Percentiles rank a stretch among this genome's conserved stretches.
Evolutionary conservation across 2,329 filamentous ascomycete genomes (phyloP).

Genomic region (Neofusicoccum kwambonambiense): DNA sequence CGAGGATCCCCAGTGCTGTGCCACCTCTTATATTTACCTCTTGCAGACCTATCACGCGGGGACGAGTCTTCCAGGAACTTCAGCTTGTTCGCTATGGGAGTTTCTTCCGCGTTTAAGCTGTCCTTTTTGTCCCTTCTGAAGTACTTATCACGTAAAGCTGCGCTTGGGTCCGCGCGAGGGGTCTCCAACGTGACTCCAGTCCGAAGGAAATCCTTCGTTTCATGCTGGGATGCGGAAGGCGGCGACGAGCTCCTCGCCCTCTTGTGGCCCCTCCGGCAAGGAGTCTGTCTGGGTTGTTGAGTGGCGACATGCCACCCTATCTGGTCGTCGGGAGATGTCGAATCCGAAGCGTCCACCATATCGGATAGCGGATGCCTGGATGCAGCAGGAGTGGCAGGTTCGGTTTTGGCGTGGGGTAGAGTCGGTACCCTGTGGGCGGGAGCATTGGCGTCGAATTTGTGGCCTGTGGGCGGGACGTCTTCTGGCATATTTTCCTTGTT

Average conservation of each 20-base stretch:
- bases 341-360: constrained; percentile 54
- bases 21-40: constrained; percentile 47
- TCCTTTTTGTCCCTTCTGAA: constrained; percentile 39
- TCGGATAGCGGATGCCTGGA: constrained; percentile 59
- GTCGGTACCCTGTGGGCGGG: constrained; percentile 29
- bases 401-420: constrained; percentile 27
- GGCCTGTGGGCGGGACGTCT: neutral
- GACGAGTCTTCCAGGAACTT: constrained; percentile 42
- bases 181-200: constrained; percentile 29
- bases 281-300: neutral
- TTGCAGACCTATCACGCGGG: constrained; percentile 46
- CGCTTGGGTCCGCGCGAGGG: constrained; percentile 47
- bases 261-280: constrained; percentile 31
- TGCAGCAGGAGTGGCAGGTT: constrained; percentile 56
- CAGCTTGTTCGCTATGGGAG: constrained; percentile 32
- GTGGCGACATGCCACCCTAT: constrained; percentile 53
- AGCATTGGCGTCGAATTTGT: constrained; percentile 3
- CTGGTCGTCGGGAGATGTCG: constrained; percentile 60
- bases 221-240: constrained; percentile 38
- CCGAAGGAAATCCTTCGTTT: constrained; percentile 27
- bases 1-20: constrained; percentile 41
- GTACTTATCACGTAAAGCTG: constrained; percentile 45
- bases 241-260: constrained; percentile 50
- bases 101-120: constrained; percentile 36
- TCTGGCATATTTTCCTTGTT: constrained; percentile 45